Percentiles rank a stretch among this genome's conserved stretches.
phyloP scores from a whole-genome alignment of 352 stramenopile species.

The Phytophthora pisi region DNA sequence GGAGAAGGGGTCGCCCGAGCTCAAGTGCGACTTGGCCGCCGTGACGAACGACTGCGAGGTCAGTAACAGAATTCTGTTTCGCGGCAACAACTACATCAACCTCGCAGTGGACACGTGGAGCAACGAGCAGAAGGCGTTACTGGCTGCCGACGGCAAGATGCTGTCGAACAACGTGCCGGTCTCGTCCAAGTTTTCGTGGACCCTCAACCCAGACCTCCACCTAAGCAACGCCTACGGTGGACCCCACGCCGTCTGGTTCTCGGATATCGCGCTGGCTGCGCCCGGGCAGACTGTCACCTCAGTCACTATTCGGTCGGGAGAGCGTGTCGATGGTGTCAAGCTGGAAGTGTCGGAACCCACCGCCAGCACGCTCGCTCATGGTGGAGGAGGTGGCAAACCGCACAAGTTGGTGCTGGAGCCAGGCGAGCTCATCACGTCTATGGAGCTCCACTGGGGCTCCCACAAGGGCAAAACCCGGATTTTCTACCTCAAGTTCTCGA shows the following conservation, averaged over 20 bases:
- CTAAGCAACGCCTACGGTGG: slow-evolving; percentile 39
- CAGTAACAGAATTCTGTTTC: slow-evolving; percentile 10
- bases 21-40: slow-evolving; percentile 33
- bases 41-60: slow-evolving; percentile 46
- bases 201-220: slow-evolving; percentile 25
- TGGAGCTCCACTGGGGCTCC: slow-evolving; percentile 1
- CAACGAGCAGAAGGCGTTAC: slow-evolving; percentile 42
- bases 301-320: neutral
- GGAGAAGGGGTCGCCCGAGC: slow-evolving; percentile 19
- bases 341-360: neutral
- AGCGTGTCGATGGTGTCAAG: neutral
- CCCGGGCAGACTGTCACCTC: neutral
- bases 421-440: slow-evolving; percentile 1
- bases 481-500: slow-evolving; percentile 19
- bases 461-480: slow-evolving; percentile 9
- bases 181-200: slow-evolving; percentile 38
- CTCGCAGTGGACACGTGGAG: slow-evolving; percentile 33
- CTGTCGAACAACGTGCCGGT: slow-evolving; percentile 27
- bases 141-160: slow-evolving; percentile 18
- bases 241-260: slow-evolving; percentile 27
- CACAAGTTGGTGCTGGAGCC: neutral
- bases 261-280: slow-evolving; percentile 1
- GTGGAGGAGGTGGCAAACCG: neutral
- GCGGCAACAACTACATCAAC: slow-evolving; percentile 46
- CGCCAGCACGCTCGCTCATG: neutral